Base-by-base conservation (phyloP, 495 filamentous ascomycete genomes). In the Glutinoglossum americanum region DNA sequence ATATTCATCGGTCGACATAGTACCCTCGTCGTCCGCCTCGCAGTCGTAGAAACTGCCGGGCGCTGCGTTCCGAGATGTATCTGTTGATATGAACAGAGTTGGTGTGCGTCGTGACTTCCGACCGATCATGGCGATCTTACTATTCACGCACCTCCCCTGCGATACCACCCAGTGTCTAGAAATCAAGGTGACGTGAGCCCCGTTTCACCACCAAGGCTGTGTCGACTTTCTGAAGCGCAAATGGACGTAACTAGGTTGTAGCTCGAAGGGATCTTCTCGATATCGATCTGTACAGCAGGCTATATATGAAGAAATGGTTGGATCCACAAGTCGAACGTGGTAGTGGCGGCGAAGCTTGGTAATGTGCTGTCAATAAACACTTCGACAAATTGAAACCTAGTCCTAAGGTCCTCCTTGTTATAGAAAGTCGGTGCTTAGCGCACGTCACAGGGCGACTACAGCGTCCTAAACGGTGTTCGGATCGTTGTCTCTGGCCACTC, bases 11-110 rank as follows among this genome's bases (percentile, higher is more conserved):
- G 72, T 66, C 51, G 71, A 76, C 74, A 77, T 77, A 56, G 68
- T 70, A 54, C 66, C 69, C 64, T 76, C 72, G 69, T 79, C 73
- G 66, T 76, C 78, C 61, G 76, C 76, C 72, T 81, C 78, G 62
- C 76, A 80, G 57, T 78, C 77, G 59, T 71, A 75, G 47, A 70
- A 39, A 21, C 23, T 44, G 21, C 33, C 28, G 10, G 54, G 35
- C 33, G 28, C 0, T 23, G 54, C 25, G 6, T 11, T 56, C 17
- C 30, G 54, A n/a, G 8, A 2, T n/a, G 25, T 21, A 41, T 25
- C 19, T 21, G 54, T 47, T 41, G 33, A 56, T 56, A 47, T 13
- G 26, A 17, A 19, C 26, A 53, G 41, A 45, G 56, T n/a, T 17
- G 56, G 39, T 23, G 44, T 35, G 44, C 56, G 56, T 35, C 28